Evolutionary conservation across 352 stramenopile genomes (phyloP), one percentile per base, ranked within the genome.

Genomic region (Phytophthora cactorum): DNA sequence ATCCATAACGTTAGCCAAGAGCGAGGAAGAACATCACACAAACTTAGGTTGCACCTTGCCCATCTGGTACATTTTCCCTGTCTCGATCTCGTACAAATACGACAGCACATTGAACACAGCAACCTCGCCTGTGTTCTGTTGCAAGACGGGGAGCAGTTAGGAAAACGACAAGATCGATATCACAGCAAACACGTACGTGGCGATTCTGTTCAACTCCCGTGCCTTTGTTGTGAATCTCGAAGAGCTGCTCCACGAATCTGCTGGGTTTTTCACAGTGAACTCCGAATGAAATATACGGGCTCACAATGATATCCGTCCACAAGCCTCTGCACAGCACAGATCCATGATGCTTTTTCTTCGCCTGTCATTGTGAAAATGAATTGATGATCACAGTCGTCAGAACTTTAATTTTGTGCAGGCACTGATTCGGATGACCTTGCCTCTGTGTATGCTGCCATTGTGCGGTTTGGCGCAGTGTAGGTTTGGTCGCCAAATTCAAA

Each of bases 401-500:
- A 34, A 22, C 17, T 4, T 44, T 17, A 52, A 51, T 41, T 10
- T 28, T 41, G 39, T 29, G 2, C 17, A 27, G 10, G 22, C 22
- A 29, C 15, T 27, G 28, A 6, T 49, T 31, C n/a, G 2, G 51
- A 49, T 3, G 14, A 39, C 22, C 22, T 25, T 74, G 87, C 91
- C 63, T 97, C 80, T 0, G 89, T 92, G 69, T 97, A 98, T 38
- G 89, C 79, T 1, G 89, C 82, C 86, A 98, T 94, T 2, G 89
- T 97, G 28, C 86, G 82, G 59, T 98, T 99, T 2, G 93, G 91
- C 44, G 87, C 60, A 17, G 86, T 89, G 75, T 98, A 98, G 1
- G 74, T 78, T 70, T 97, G 88, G 70, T 98, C 91, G 8, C 93
- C 95, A 71, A 98, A 98, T 83, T 99, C 93, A 63, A 97, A 99